Conservation (phyloP, 2,329 filamentous ascomycete genomes). For the Arthrobotrys entomopaga region DNA sequence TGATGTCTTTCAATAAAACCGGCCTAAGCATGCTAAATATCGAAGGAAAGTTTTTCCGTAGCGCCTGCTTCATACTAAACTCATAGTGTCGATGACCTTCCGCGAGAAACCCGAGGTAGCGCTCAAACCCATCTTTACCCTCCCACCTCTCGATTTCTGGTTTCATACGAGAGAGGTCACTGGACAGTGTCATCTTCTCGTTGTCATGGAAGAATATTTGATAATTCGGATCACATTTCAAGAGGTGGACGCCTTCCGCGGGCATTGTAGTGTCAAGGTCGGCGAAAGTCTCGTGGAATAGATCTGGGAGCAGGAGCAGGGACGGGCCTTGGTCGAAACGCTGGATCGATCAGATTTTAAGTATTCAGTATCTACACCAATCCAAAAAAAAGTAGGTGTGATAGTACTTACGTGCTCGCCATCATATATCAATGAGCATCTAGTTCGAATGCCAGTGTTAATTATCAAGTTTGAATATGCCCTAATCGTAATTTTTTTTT, state of each 20-base stretch:
- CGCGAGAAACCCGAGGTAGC: conserved; percentile 74
- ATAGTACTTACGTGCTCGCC: conserved; percentile 34
- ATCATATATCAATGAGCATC: conserved; percentile 46
- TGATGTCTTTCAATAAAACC: conserved; percentile 69
- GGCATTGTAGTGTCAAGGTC: conserved; percentile 75
- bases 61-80: conserved; percentile 72
- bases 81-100: conserved; percentile 78
- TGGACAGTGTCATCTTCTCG: conserved; percentile 71
- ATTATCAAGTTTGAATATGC: background rate
- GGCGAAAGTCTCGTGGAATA: conserved; percentile 75
- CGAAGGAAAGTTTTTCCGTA: conserved; percentile 74
- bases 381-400: background rate
- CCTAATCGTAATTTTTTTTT: background rate
- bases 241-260: conserved; percentile 73
- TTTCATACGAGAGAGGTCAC: conserved; percentile 78
- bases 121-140: conserved; percentile 74
- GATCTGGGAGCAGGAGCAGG: conserved; percentile 74
- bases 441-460: background rate
- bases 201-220: conserved; percentile 78
- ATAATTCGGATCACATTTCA: conserved; percentile 81
- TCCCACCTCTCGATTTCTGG: conserved; percentile 77
- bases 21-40: conserved; percentile 69
- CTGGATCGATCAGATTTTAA: conserved; percentile 57
- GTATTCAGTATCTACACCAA: background rate
- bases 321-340: conserved; percentile 82